These are phyloP conservation scores for Clathrus columnatus DNA, from an alignment of 768 basidiomycete species.

Conservation along the genomic window DNA sequence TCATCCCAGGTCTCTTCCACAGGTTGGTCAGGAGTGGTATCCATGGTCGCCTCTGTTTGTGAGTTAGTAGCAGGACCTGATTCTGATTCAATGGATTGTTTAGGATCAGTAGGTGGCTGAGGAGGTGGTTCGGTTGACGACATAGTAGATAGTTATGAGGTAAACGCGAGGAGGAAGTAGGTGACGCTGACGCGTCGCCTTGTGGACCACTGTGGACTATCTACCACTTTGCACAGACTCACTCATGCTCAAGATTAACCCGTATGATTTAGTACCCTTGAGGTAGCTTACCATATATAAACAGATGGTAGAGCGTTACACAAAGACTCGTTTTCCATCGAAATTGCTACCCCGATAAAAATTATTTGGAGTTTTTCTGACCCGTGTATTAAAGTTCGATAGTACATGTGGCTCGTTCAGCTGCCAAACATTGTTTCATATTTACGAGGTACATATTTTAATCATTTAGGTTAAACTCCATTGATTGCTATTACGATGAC, in stretches of 20 bases:
- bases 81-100: not conserved
- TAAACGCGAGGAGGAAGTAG: not conserved
- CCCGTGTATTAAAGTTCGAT: not conserved
- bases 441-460: too few relatives aligned
- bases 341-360: not conserved
- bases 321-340: not conserved
- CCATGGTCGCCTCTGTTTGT: constrained; percentile 39
- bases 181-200: constrained; percentile 1
- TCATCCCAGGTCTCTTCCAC: constrained; percentile 83
- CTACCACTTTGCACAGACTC: not conserved
- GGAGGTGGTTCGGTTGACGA: constrained; percentile 8
- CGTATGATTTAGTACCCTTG: not conserved
- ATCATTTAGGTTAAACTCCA: too few relatives aligned
- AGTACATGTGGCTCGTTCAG: constrained; percentile 8
- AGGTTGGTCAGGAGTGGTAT: constrained; percentile 61
- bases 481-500: too few relatives aligned
- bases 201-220: not conserved
- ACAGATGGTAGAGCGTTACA: too few relatives aligned
- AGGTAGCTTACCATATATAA: not conserved
- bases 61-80: not conserved
- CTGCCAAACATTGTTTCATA: constrained; percentile 1
- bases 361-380: constrained; percentile 6
- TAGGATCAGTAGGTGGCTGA: constrained; percentile 1
- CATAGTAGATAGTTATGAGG: not conserved
- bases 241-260: not conserved